phyloP scores from a whole-genome alignment of 371 early-diverging fungal species.

The Funneliformis caledonium region DNA sequence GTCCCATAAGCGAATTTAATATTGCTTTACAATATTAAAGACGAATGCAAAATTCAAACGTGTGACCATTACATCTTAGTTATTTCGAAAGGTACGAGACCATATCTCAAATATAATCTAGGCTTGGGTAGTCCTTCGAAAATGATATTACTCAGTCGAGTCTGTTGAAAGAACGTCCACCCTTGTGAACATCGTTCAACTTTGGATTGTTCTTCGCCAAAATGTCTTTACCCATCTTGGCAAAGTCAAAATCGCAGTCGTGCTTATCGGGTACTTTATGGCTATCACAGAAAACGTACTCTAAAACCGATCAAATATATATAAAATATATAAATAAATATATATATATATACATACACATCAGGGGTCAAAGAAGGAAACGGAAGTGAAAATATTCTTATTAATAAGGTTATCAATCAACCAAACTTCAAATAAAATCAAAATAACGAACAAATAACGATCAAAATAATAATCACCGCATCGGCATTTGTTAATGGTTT shows the following conservation, averaged over 20 bases:
- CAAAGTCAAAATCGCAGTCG: conserved; percentile 79
- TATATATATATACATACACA: too few species aligned
- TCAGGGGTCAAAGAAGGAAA: not conserved
- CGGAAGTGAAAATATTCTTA: not conserved
- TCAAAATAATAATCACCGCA: conserved; percentile 54
- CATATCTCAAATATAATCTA: not conserved
- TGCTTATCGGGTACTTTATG: conserved; percentile 80
- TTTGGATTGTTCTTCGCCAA: conserved; percentile 82
- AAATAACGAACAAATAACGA: not conserved
- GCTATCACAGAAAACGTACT: conserved; percentile 78
- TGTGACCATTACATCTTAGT: not conserved
- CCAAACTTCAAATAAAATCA: too few species aligned
- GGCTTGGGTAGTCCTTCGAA: not conserved
- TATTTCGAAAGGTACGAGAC: not conserved
- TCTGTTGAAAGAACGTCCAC: conserved; percentile 77
- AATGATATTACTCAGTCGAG: conserved; percentile 50
- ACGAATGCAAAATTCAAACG: not conserved
- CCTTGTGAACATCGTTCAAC: conserved; percentile 74
- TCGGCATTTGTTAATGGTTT: conserved; percentile 80
- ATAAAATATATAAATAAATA: too few species aligned
- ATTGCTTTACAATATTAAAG: not conserved
- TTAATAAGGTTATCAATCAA: too few species aligned
- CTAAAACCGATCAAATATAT: conserved; percentile 38
- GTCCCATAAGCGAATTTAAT: not conserved
- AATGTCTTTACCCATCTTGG: conserved; percentile 65